Base-by-base conservation (phyloP, 2,329 filamentous ascomycete species). In the Ascochyta clinopodiicola region DNA sequence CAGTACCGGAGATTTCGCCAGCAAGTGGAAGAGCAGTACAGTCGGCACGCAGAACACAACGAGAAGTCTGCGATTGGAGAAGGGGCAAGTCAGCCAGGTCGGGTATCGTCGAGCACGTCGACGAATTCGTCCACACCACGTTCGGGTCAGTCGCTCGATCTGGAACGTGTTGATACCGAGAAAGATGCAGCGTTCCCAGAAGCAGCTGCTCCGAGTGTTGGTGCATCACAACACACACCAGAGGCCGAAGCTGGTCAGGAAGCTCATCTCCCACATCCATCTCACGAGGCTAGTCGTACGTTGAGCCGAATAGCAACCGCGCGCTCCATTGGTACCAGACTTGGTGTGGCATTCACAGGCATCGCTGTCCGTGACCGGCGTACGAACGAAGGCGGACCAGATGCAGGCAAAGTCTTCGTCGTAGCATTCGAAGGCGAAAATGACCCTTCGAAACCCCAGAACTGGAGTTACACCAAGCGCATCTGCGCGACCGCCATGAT, bases 381-480 rank as follows among this genome's bases (percentile, higher is more conserved):
- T 5, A 76, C 74, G 8, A 63, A 68, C 24, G 74, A 77, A 61
- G 44, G 45, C 15, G 49, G 40, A 12, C 70, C 73, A 2, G 73
- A 72, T 6, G 62, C 64, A 3, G 74, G 74, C 5, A 67, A 74
- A 45, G 74, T 77, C 3, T 77, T 78, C 45, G 71, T 76, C 2
- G 74, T 78, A 1, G 69, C 70, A 15, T 78, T 72, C 44, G 69
- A 77, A 56, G 71, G 74, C 19, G 62, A 67, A 1, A 57, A 70
- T 13, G 75, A 78, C 51, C 63, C 71, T 1, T 60, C 71, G 35
- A 70, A 75, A 37, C 75, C 75, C 13, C 74, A 76, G 36, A 76
- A 77, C 40, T 78, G 74, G 74, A 64, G 63, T 27, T 49, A 51
- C 32, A 54, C 50, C 7, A 63, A 52, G 36, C 65, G 75, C 22